A percentile compares a stretch with the other conserved stretches of the same genome.
These are phyloP conservation scores for Nepenthes gracilis DNA, from an alignment of 148 eudicot genomes.

Conservation along the genomic window DNA sequence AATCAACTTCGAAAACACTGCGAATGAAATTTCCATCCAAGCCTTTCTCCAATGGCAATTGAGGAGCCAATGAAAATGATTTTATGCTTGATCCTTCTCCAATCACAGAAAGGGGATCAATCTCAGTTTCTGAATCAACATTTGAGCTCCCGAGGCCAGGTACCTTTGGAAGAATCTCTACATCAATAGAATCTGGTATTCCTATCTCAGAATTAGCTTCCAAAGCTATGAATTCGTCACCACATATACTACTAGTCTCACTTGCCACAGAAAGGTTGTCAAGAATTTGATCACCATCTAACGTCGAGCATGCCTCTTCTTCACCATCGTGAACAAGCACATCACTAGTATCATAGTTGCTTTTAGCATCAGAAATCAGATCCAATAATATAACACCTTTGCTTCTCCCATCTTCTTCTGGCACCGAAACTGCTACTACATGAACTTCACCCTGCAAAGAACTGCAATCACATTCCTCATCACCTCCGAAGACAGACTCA, in stretches of 20 bases:
- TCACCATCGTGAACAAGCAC: constrained; percentile 18
- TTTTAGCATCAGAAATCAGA: constrained; percentile 18
- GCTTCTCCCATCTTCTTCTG: constrained; percentile 10
- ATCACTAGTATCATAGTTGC: constrained; percentile 11
- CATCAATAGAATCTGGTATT: constrained; percentile 9
- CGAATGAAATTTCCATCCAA: constrained; percentile 15
- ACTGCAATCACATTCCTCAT: constrained; percentile 12
- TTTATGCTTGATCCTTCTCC: constrained; percentile 14
- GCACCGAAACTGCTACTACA: constrained; percentile 6
- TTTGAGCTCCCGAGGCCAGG: constrained; percentile 6
- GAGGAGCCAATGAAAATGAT: constrained; percentile 10
- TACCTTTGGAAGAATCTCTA: constrained; percentile 15
- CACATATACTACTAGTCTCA: constrained; percentile 43
- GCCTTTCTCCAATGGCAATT: constrained; percentile 18
- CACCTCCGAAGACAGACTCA: constrained; percentile 9
- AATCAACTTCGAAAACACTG: constrained; percentile 51
- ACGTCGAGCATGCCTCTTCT: constrained; percentile 27
- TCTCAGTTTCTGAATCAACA: constrained; percentile 2
- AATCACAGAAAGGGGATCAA: constrained; percentile 12
- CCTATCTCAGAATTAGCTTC: constrained; percentile 24
- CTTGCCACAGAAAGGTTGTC: constrained; percentile 35
- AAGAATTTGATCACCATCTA: constrained; percentile 28
- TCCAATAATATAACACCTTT: constrained; percentile 5
- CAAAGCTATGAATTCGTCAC: constrained; percentile 26
- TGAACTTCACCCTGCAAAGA: constrained; percentile 15